Percentiles rank a stretch among this genome's conserved stretches.
phyloP scores from a whole-genome alignment of 768 basidiomycete genomes.

The Suillus fuscotomentosus region DNA sequence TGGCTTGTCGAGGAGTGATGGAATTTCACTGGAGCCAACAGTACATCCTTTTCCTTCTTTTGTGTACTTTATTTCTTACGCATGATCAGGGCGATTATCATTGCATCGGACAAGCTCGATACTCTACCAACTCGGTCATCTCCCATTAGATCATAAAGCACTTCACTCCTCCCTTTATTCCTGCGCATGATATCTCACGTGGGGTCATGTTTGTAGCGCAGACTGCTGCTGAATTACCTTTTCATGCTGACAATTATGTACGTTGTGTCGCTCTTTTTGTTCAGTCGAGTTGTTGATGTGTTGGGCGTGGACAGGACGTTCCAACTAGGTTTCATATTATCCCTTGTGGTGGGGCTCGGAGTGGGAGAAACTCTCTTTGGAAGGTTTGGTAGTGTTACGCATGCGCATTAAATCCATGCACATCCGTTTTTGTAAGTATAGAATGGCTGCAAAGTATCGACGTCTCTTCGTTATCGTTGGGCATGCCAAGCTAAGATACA shows the following conservation, averaged over 20 bases:
- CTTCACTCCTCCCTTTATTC: constrained; percentile 55
- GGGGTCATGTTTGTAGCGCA: constrained; percentile 61
- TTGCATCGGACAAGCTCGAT: constrained; percentile 27
- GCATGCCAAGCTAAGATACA: background rate
- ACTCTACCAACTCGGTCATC: constrained; percentile 4
- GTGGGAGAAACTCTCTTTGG: constrained; percentile 67
- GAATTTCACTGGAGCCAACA: constrained; percentile 54
- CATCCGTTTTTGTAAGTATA: background rate
- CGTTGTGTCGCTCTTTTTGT: background rate
- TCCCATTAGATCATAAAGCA: constrained; percentile 19
- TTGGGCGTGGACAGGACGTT: constrained; percentile 52
- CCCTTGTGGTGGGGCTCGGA: constrained; percentile 58
- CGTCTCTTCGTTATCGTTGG: background rate
- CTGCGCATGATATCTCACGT: constrained; percentile 58
- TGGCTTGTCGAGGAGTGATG: constrained; percentile 54
- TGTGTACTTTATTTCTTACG: constrained; percentile 1
- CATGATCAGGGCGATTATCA: constrained; percentile 30
- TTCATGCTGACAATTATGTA: constrained; percentile 81
- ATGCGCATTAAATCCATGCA: constrained; percentile 6
- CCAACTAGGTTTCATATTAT: constrained; percentile 57
- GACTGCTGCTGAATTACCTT: constrained; percentile 49
- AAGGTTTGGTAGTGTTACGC: constrained; percentile 33
- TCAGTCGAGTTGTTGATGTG: background rate
- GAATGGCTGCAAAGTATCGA: background rate
- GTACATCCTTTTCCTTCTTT: constrained; percentile 31